Evolutionary conservation across 2,329 filamentous ascomycete species (phyloP).

Genomic region (Epichloe coenophiala): DNA sequence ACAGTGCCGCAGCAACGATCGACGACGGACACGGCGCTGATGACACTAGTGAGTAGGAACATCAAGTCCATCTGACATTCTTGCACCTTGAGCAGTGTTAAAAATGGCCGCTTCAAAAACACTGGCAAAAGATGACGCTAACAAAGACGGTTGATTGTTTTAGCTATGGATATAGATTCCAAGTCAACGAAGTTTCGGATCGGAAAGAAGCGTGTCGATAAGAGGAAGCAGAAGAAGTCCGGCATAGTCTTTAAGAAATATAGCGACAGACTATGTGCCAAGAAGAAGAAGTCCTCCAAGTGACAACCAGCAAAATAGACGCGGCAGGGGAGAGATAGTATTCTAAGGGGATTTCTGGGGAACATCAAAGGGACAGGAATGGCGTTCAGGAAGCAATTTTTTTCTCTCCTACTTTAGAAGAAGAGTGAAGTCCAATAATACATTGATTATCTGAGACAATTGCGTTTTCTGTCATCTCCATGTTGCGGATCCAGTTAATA

Average conservation of each 20-base stretch:
- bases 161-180: constrained; percentile 45
- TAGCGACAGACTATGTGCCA: constrained; percentile 34
- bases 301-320: neutral
- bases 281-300: constrained; percentile 23
- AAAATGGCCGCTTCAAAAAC: neutral
- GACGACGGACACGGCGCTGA: constrained; percentile 18
- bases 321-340: neutral
- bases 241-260: constrained; percentile 49
- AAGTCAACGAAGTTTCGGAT: constrained; percentile 25
- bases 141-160: neutral
- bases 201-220: constrained; percentile 41
- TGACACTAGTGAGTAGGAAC: constrained; percentile 9
- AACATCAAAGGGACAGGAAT: neutral
- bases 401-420: neutral
- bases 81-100: neutral
- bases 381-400: neutral
- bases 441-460: neutral
- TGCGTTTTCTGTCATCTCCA: neutral
- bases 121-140: constrained; percentile 1
- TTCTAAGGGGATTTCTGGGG: neutral
- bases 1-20: constrained; percentile 14
- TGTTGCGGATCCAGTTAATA: neutral
- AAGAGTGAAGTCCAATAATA: neutral
- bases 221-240: constrained; percentile 40
- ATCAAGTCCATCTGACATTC: neutral